phyloP scores from a whole-genome alignment of 805 yeast species.

The Schwanniomyces occidentalis region DNA sequence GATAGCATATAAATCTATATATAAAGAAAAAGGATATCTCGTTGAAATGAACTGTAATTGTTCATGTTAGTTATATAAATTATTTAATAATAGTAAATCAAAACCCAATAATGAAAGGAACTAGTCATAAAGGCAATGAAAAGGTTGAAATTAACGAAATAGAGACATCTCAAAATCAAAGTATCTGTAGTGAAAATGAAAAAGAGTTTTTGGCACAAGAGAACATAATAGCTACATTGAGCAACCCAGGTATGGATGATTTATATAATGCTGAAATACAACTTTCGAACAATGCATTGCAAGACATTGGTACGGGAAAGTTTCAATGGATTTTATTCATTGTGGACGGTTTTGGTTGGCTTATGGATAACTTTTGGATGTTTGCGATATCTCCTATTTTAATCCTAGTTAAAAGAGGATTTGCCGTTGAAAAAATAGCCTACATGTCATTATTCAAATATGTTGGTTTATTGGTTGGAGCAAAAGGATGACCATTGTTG shows the following conservation, averaged over 20 bases:
- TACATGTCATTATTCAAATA: constrained; percentile 22
- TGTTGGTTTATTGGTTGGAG: constrained; percentile 19
- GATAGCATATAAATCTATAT: no score
- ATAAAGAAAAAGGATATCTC: no score
- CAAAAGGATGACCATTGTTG: constrained; percentile 13
- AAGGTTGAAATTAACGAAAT: background rate
- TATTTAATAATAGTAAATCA: no score
- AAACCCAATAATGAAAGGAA: no score
- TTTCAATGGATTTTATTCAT: constrained; percentile 46
- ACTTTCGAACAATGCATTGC: constrained; percentile 9
- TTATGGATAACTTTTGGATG: constrained; percentile 33
- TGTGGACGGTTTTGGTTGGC: constrained; percentile 52
- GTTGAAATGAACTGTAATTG: no score
- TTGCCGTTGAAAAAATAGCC: constrained; percentile 9
- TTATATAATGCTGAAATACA: constrained; percentile 9
- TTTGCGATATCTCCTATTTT: constrained; percentile 11
- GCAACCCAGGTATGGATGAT: constrained; percentile 8
- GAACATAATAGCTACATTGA: constrained; percentile 3
- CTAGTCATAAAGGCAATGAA: background rate
- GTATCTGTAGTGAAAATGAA: background rate
- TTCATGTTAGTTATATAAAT: no score
- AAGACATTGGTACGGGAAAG: constrained; percentile 13
- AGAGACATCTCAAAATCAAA: background rate
- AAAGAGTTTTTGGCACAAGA: background rate
- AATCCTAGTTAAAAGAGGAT: constrained; percentile 9